These are phyloP conservation scores for Lanzia echinophila DNA, from an alignment of 2,329 filamentous ascomycete genomes.

Conservation along the genomic window DNA sequence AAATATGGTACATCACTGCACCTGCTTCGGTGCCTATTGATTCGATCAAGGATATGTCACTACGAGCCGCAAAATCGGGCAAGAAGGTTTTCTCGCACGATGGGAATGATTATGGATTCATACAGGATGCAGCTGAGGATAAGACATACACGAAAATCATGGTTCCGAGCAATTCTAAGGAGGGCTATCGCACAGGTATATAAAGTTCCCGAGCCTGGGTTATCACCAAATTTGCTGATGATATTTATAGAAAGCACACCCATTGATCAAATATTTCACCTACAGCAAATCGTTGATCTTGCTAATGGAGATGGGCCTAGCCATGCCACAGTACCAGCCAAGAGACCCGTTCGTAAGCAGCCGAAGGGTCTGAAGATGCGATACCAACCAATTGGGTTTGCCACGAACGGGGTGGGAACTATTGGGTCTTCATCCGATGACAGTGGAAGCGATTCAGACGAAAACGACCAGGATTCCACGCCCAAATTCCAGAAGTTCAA, in stretches of 20 bases:
- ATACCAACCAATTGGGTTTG: slow-evolving; percentile 59
- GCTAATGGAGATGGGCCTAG: slow-evolving; percentile 18
- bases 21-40: slow-evolving; percentile 64
- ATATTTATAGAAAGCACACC: slow-evolving; percentile 19
- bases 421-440: slow-evolving; percentile 29
- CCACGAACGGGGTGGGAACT: slow-evolving; percentile 35
- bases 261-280: slow-evolving; percentile 55
- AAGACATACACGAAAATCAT: slow-evolving; percentile 51
- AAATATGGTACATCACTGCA: slow-evolving; percentile 75
- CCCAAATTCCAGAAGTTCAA: background rate
- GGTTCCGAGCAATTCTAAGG: slow-evolving; percentile 50
- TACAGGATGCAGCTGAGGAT: slow-evolving; percentile 45
- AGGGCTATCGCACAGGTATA: slow-evolving; percentile 49
- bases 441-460: slow-evolving; percentile 18
- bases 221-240: background rate
- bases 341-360: slow-evolving; percentile 53
- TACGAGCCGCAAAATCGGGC: slow-evolving; percentile 48
- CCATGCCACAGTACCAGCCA: slow-evolving; percentile 39
- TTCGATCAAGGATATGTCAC: slow-evolving; percentile 56
- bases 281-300: slow-evolving; percentile 57
- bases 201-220: slow-evolving; percentile 9
- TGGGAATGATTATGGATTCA: slow-evolving; percentile 55
- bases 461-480: slow-evolving; percentile 12
- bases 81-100: slow-evolving; percentile 54
- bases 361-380: slow-evolving; percentile 61